Percentiles rank a stretch among this genome's conserved stretches.
These are phyloP conservation scores for Acanthamoeba triangularis DNA, from an alignment of 208 protist genomes.

Conservation along the genomic window DNA sequence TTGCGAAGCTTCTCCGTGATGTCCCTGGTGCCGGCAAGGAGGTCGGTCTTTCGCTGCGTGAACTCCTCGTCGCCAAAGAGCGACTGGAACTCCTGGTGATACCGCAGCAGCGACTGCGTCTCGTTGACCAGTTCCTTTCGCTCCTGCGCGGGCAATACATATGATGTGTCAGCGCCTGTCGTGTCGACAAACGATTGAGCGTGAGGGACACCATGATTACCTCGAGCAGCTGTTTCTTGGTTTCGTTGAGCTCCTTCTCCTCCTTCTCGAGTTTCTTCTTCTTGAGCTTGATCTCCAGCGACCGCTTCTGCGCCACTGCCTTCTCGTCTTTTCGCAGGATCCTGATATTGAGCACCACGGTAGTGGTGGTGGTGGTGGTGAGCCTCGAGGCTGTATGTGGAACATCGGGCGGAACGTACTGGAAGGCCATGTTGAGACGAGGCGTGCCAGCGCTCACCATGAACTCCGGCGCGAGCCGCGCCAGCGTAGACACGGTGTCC, in stretches of 20 bases:
- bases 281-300: conserved; percentile 38
- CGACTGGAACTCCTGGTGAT: conserved; percentile 35
- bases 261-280: conserved; percentile 62
- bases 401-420: neutral
- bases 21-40: neutral
- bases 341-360: neutral
- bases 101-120: conserved; percentile 42
- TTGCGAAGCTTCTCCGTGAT: conserved; percentile 49
- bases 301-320: neutral
- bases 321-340: conserved; percentile 45
- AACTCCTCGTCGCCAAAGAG: conserved; percentile 52
- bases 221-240: conserved; percentile 49
- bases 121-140: conserved; percentile 70
- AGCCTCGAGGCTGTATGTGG: too few species aligned
- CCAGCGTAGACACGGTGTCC: conserved; percentile 9
- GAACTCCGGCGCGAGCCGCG: neutral
- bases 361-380: neutral
- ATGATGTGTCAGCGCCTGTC: too few species aligned
- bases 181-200: neutral
- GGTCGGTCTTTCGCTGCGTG: neutral
- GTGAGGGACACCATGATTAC: neutral
- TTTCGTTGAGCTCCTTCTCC: conserved; percentile 50
- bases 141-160: neutral
- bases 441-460: conserved; percentile 63
- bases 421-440: conserved; percentile 61